These are phyloP conservation scores for Populus ilicifolia DNA, from an alignment of 345 rosid species.

Conservation along the genomic window DNA sequence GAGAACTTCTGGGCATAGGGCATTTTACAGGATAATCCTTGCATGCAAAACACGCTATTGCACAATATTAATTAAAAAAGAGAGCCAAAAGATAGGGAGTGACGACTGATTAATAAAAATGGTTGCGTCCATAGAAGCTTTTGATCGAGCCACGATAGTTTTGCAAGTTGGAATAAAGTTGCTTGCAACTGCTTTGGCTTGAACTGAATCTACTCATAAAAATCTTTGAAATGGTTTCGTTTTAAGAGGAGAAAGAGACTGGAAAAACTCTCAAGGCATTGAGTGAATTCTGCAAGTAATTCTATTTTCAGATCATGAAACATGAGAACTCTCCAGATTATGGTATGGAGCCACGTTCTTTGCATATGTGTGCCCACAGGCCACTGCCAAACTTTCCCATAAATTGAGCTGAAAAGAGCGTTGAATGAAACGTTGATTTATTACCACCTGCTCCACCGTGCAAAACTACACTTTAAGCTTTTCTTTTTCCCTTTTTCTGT, in stretches of 20 bases:
- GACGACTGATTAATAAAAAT: neutral
- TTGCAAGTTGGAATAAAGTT: conserved; percentile 19
- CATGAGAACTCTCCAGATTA: neutral
- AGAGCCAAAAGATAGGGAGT: neutral
- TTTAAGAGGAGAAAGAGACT: too few relatives aligned
- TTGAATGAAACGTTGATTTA: neutral
- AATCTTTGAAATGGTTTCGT: neutral
- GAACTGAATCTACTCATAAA: conserved; percentile 13
- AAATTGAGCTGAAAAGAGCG: neutral
- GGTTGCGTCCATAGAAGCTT: conserved; percentile 5
- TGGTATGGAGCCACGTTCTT: neutral
- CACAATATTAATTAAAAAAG: neutral
- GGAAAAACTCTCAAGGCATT: neutral
- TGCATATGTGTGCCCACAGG: neutral
- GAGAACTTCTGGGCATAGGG: conserved; percentile 4
- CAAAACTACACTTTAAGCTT: neutral
- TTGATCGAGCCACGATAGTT: conserved; percentile 15
- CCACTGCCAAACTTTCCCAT: neutral
- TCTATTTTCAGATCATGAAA: neutral
- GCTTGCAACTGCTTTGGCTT: conserved; percentile 27
- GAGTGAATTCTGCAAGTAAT: neutral
- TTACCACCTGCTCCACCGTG: neutral
- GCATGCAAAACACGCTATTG: conserved; percentile 30
- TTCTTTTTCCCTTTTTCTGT: neutral
- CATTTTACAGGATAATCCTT: neutral